Evolutionary conservation across 495 filamentous ascomycete genomes (phyloP), one percentile per base, ranked within the genome.

Genomic region (Aspergillus baeticus): DNA sequence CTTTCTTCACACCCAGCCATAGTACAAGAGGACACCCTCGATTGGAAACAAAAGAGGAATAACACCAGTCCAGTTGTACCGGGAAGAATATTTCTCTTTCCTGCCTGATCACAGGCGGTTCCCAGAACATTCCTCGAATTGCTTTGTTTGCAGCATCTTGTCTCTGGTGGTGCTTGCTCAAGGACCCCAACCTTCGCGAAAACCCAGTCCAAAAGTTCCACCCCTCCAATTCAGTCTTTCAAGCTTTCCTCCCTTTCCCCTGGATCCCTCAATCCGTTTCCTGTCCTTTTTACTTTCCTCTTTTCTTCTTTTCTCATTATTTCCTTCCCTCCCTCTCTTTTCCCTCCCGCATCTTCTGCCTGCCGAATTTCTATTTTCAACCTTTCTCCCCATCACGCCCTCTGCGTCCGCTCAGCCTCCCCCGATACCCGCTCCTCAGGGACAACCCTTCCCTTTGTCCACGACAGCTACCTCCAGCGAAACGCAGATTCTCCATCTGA

Each of bases 381-480:
- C 54, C 52, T 26, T 35, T 36, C 62, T 57, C 54, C 58, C 39
- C 31, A 45, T 41, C 44, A 29, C 26, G 35, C 39, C 38, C 33
- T 35, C 33, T 20, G 49, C 29, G 22, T 50, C 51, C 42, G 55
- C 21, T 39, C 53, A 36, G 38, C 61, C 57, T 41, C 39, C 57
- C 52, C 58, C 39, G 53, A 35, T 26, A 41, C 33, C 53, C n/a
- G n/a, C 20, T 49, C 44, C 45, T 38, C 50, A 46, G 52, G 39
- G 38, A 45, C 47, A 37, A 42, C 51, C 50, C 33, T 44, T 57
- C 35, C 35, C 21, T 42, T 48, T 44, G 18, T 26, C 38, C 53
- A 41, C 56, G 45, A 57, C 65, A 72, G 68, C 72, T 73, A 73
- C 72, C 72, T 75, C 70, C 70, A 73, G 72, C 72, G 69, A 67